A percentile compares a stretch with the other conserved stretches of the same genome.
Evolutionary conservation across 2,329 filamentous ascomycete species (phyloP).

Genomic region (Westerdykella sp.): DNA sequence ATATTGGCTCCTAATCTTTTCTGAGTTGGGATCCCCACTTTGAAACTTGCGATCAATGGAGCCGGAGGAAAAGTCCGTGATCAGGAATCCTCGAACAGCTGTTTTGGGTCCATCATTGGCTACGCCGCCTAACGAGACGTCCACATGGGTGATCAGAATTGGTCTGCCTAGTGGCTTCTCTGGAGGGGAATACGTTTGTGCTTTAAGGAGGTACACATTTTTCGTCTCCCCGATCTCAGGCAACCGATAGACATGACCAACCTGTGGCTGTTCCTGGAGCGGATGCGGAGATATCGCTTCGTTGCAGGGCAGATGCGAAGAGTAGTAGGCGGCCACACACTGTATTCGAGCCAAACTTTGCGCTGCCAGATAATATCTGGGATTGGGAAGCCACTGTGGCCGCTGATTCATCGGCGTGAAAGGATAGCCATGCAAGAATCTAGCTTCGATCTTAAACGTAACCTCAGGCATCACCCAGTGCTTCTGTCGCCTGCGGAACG

Average conservation of each 20-base stretch:
- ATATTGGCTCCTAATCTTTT: not conserved
- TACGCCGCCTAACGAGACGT: not conserved
- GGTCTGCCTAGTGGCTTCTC: not conserved
- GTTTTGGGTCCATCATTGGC: not conserved
- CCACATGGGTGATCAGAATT: not conserved
- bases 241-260: not conserved
- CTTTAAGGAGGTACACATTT: not conserved
- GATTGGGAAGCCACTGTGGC: not conserved
- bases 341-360: not conserved
- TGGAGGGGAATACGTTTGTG: not conserved
- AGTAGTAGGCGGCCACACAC: not conserved
- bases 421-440: not conserved
- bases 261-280: not conserved
- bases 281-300: too few relatives aligned
- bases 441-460: not conserved
- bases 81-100: not conserved
- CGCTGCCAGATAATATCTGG: not conserved
- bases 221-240: not conserved
- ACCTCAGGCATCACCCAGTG: not conserved
- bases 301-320: not conserved
- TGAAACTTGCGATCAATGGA: not conserved
- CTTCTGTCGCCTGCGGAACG: not conserved
- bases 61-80: not conserved
- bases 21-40: not conserved
- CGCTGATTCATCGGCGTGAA: not conserved